A percentile compares a stretch with the other conserved stretches of the same genome.
These are phyloP conservation scores for Cercospora citrullina DNA, from an alignment of 2,329 filamentous ascomycete genomes.

Conservation along the genomic window DNA sequence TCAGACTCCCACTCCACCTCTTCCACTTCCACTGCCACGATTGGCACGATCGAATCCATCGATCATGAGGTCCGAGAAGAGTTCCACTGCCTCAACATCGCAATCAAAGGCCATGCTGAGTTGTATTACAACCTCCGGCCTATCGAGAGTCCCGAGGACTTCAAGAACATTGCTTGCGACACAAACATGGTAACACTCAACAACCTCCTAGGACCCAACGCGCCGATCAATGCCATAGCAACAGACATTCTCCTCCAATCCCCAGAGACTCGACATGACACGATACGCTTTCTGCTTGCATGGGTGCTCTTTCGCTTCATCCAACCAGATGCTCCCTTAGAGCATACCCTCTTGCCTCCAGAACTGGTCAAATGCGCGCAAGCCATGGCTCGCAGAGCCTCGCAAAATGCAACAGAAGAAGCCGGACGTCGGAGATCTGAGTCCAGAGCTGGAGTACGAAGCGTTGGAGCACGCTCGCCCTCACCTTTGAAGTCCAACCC, in stretches of 20 bases:
- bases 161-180: slow-evolving; percentile 1
- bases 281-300: slow-evolving; percentile 21
- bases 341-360: slow-evolving; percentile 20
- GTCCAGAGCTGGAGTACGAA: background rate
- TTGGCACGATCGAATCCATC: slow-evolving; percentile 11
- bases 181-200: slow-evolving; percentile 12
- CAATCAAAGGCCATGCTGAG: slow-evolving; percentile 15
- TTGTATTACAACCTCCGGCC: slow-evolving; percentile 11
- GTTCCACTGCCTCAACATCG: slow-evolving; percentile 13
- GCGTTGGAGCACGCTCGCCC: background rate
- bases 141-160: background rate
- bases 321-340: slow-evolving; percentile 10
- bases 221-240: slow-evolving; percentile 13
- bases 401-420: background rate
- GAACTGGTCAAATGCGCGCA: slow-evolving; percentile 21
- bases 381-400: slow-evolving; percentile 14
- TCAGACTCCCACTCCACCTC: slow-evolving; percentile 5
- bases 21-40: slow-evolving; percentile 10
- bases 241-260: slow-evolving; percentile 17
- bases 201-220: slow-evolving; percentile 9
- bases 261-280: slow-evolving; percentile 16
- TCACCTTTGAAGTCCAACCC: slow-evolving; percentile 10
- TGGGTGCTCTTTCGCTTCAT: slow-evolving; percentile 23
- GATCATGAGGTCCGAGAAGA: slow-evolving; percentile 14
- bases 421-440: background rate